phyloP scores from a whole-genome alignment of 306 rosid species.

The Benincasa hispida region DNA sequence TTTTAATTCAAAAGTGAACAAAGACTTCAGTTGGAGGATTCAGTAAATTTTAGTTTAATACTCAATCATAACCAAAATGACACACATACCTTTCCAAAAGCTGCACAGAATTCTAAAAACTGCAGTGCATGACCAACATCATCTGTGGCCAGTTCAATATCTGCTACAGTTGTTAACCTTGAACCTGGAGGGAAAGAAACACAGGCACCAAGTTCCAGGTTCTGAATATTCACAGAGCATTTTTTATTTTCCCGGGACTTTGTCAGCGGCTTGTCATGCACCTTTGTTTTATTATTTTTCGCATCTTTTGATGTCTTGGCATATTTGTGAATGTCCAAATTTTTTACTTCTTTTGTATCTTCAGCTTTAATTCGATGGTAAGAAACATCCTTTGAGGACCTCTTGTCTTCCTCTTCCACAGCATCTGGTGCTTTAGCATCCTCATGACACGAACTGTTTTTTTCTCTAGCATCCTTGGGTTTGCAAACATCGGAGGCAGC shows the following conservation, averaged over 20 bases:
- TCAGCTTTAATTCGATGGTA: neutral
- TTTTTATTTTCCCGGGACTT: constrained; percentile 2
- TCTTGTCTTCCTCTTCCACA: neutral
- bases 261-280: constrained; percentile 3
- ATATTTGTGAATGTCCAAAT: neutral
- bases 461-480: constrained; percentile 2
- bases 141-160: constrained; percentile 35
- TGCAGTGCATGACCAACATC: constrained; percentile 70
- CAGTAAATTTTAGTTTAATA: neutral
- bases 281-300: constrained; percentile 13
- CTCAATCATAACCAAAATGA: neutral
- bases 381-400: constrained; percentile 5
- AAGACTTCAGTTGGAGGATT: neutral
- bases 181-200: constrained; percentile 41
- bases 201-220: constrained; percentile 2
- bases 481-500: neutral
- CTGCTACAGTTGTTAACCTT: constrained; percentile 27
- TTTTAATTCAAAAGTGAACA: neutral
- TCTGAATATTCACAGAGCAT: constrained; percentile 4
- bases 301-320: neutral
- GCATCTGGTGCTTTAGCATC: neutral
- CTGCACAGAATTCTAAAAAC: constrained; percentile 57
- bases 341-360: constrained; percentile 1
- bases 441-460: neutral
- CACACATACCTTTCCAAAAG: constrained; percentile 58